Conservation (phyloP, 805 yeast genomes). For the Kurtzmaniella fragi region DNA sequence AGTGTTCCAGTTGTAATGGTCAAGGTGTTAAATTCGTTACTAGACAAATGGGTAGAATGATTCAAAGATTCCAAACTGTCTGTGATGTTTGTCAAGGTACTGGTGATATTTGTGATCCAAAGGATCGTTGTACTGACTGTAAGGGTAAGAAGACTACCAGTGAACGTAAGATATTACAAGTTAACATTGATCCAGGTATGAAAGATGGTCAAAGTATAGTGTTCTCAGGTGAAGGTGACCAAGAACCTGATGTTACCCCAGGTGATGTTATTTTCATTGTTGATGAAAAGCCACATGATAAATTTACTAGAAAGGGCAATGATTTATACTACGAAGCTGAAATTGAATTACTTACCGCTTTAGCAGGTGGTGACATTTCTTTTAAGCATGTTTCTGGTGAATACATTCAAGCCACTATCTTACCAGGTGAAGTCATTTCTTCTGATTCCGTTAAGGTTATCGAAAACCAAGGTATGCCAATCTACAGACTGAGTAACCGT, state of each 20-base stretch:
- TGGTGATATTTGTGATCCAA: constrained; percentile 82
- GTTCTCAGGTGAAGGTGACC: constrained; percentile 96
- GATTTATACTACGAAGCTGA: constrained; percentile 83
- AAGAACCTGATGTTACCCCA: constrained; percentile 88
- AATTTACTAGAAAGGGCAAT: constrained; percentile 83
- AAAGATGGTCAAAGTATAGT: constrained; percentile 85
- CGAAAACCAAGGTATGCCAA: constrained; percentile 97
- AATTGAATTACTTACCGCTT: constrained; percentile 87
- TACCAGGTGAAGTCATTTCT: constrained; percentile 89
- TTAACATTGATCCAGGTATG: constrained; percentile 96
- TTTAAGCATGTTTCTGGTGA: constrained; percentile 91
- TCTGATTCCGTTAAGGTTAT: constrained; percentile 81
- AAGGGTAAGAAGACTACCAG: constrained; percentile 79
- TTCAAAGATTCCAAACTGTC: constrained; percentile 92
- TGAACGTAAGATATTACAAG: constrained; percentile 92
- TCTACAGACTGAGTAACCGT: constrained; percentile 77
- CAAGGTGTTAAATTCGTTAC: constrained; percentile 87
- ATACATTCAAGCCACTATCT: constrained; percentile 72
- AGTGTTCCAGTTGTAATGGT: constrained; percentile 86
- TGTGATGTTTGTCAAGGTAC: constrained; percentile 92
- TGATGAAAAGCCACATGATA: constrained; percentile 82
- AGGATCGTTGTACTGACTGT: constrained; percentile 85
- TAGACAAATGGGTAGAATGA: constrained; percentile 99
- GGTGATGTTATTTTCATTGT: constrained; percentile 95
- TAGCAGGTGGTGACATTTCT: constrained; percentile 92